These are phyloP conservation scores for Clavulina sp. DNA, from an alignment of 768 basidiomycete species.

Conservation along the genomic window DNA sequence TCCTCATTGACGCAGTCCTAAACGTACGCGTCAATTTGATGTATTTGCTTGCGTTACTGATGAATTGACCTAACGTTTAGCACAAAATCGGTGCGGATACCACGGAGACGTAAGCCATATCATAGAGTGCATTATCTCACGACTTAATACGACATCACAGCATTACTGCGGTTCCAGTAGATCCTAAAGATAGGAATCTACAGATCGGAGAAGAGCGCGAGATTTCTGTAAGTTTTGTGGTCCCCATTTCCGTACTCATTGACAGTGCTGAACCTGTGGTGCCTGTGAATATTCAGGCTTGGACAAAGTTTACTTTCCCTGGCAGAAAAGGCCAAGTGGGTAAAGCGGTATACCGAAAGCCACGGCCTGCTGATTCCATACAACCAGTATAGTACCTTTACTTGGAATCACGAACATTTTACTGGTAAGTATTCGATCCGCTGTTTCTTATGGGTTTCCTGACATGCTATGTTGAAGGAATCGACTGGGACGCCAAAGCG, in stretches of 20 bases:
- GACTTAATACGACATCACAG: background rate
- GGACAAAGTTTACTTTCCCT: conserved; percentile 79
- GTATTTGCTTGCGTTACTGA: background rate
- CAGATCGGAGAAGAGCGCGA: conserved; percentile 46
- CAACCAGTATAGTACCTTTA: conserved; percentile 46
- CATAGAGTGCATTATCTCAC: background rate
- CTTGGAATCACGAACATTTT: conserved; percentile 67
- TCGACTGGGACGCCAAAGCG: conserved; percentile 69
- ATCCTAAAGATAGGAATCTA: conserved; percentile 47
- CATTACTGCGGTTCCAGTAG: conserved; percentile 48
- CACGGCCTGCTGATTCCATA: background rate
- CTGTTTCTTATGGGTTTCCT: background rate
- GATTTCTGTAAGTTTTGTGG: conserved; percentile 38
- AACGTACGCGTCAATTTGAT: conserved; percentile 35
- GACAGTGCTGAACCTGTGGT: background rate
- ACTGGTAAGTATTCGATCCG: conserved; percentile 30
- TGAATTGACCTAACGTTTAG: conserved; percentile 21
- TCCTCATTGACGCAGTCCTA: conserved; percentile 75
- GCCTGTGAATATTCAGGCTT: conserved; percentile 35
- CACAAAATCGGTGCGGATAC: conserved; percentile 78
- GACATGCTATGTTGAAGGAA: conserved; percentile 26
- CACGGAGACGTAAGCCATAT: conserved; percentile 28
- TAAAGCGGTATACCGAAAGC: conserved; percentile 1
- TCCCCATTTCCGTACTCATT: background rate
- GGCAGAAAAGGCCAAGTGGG: conserved; percentile 53